Evolutionary conservation across 1,284 basidiomycete genomes (phyloP), one percentile per base, ranked within the genome.

Genomic region (Papiliotrema fonsecae): DNA sequence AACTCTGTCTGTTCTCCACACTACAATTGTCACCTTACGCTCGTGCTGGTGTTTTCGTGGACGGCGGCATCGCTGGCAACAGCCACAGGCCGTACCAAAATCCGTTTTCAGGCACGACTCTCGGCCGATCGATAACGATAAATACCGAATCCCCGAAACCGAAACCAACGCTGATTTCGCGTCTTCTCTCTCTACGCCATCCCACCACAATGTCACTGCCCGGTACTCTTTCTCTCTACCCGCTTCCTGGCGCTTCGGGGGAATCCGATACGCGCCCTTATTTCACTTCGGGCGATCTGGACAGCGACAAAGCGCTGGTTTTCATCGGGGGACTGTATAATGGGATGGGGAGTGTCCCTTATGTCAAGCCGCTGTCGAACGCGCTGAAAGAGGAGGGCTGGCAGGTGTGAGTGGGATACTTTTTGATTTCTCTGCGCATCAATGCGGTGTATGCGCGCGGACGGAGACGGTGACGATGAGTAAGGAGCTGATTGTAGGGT

Each of bases 271-370:
- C 13, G 6, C 24, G 34, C 9, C 68, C 71, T 5, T 58, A 60
- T 51, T 70, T 73, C 50, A 57, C 56, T 13, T 64, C 61, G 0
- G 69, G 69, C n/a, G 62, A 65, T 44, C 39, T 60, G 4, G 19
- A 21, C 0, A 51, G 64, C 9, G 22, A 49, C 14, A 55, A 52
- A 27, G 66, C 65, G 2, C 58, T 73, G 9, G 50, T 73, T 38
- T 70, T 74, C 50, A 65, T 75, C 26, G 72, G 71, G 19, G 74
- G 74, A 0, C 52, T 75, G 41, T 60, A 54, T 10, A 69, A 73
- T 43, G 72, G 73, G 2, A 28, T 72, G 18, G 60, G 57, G 2
- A 60, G 58, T 25, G 66, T 70, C 6, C 57, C 62, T 6, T 75
- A 70, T 47, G 49, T 62, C 3, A 40, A 48, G 11, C 42, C 42